Conservation (phyloP, 441 rosid genomes). For the Erodium texanum region DNA sequence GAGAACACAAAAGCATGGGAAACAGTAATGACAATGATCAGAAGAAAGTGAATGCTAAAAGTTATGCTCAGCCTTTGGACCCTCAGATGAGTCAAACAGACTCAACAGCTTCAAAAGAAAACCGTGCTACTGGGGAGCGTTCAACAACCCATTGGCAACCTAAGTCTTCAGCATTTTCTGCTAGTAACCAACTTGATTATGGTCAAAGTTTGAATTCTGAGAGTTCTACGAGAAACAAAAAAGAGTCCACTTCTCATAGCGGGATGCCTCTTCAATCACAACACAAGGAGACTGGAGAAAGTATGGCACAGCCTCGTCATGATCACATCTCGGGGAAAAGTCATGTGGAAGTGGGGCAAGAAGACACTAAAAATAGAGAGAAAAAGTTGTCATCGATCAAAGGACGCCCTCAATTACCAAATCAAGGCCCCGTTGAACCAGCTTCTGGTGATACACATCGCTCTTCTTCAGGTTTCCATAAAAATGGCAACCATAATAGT, state of each 20-base stretch:
- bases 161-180: slow-evolving; percentile 35
- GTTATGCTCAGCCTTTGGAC: slow-evolving; percentile 30
- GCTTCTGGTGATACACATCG: slow-evolving; percentile 27
- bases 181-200: slow-evolving; percentile 33
- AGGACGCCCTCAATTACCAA: slow-evolving; percentile 8
- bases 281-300: slow-evolving; percentile 24
- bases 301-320: slow-evolving; percentile 26
- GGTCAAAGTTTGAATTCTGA: slow-evolving; percentile 33
- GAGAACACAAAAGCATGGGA: slow-evolving; percentile 45
- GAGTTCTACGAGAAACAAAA: slow-evolving; percentile 34
- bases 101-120: slow-evolving; percentile 41
- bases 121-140: slow-evolving; percentile 41
- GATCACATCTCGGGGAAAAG: slow-evolving; percentile 27
- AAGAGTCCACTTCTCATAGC: slow-evolving; percentile 27
- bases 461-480: slow-evolving; percentile 35
- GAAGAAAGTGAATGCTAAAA: slow-evolving; percentile 35
- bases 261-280: slow-evolving; percentile 26
- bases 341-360: slow-evolving; percentile 29
- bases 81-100: slow-evolving; percentile 40
- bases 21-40: slow-evolving; percentile 40
- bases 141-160: slow-evolving; percentile 72
- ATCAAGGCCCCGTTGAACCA: slow-evolving; percentile 16
- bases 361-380: slow-evolving; percentile 42
- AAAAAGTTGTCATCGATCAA: slow-evolving; percentile 23
- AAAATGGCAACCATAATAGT: slow-evolving; percentile 47